phyloP scores from a whole-genome alignment of 257 asterid genomes.

The Rauvolfia tetraphylla region DNA sequence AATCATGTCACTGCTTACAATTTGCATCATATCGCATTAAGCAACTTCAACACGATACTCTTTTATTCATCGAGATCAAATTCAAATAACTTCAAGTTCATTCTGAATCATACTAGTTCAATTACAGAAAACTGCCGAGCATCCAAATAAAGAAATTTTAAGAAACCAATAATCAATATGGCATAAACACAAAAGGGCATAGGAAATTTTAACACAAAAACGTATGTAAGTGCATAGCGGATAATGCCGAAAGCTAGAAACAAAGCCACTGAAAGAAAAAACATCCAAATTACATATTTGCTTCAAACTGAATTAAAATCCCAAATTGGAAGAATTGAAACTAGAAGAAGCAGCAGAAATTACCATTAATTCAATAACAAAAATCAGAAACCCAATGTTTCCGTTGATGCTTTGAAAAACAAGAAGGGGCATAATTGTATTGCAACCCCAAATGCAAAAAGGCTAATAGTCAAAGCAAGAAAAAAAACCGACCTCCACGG shows the following conservation, averaged over 20 bases:
- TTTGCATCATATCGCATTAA: no score
- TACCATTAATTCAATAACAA: neutral
- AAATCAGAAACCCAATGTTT: neutral
- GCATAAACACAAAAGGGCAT: slow-evolving; percentile 1
- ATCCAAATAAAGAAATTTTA: neutral
- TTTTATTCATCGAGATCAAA: neutral
- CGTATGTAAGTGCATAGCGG: neutral
- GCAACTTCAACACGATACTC: neutral
- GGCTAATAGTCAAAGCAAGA: neutral
- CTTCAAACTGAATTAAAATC: neutral
- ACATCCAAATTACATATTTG: neutral
- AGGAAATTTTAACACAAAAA: neutral
- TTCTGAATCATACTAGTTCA: neutral
- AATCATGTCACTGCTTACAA: neutral
- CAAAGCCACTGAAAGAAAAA: neutral
- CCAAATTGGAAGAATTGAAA: neutral
- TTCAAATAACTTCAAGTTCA: no score
- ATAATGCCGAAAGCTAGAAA: neutral
- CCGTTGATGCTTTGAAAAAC: neutral
- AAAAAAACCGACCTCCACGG: slow-evolving; percentile 48
- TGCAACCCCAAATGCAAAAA: neutral
- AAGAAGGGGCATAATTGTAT: neutral
- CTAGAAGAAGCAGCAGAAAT: neutral
- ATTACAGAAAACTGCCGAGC: neutral
- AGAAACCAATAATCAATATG: neutral